A percentile compares a stretch with the other conserved stretches of the same genome.
phyloP scores from a whole-genome alignment of 176 grass and related monocot species.

The Tuctoria greenei region DNA sequence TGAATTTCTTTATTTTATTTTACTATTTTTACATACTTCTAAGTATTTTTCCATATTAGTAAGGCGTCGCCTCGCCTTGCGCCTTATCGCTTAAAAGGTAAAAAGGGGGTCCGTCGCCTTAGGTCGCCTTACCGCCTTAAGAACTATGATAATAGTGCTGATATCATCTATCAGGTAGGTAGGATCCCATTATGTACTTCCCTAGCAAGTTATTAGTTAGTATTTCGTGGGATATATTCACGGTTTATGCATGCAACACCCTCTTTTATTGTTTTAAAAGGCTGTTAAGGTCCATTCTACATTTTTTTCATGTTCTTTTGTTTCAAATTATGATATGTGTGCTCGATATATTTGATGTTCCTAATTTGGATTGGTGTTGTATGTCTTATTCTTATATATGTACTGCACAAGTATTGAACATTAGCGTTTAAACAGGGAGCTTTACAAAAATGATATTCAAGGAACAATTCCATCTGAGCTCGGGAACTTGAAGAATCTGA shows the following conservation, averaged over 20 bases:
- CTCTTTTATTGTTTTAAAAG: conserved; percentile 17
- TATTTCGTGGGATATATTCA: neutral
- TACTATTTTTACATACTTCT: too few species aligned
- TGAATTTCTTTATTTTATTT: too few species aligned
- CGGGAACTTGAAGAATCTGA: conserved; percentile 82
- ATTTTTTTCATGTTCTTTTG: conserved; percentile 10
- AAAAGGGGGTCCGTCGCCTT: too few species aligned
- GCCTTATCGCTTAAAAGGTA: too few species aligned
- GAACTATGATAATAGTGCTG: too few species aligned
- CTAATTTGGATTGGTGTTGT: neutral
- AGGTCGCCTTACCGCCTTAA: too few species aligned
- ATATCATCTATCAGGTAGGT: neutral
- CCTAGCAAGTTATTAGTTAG: neutral
- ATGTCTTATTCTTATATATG: conserved; percentile 15
- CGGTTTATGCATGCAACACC: neutral
- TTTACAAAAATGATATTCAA: conserved; percentile 98
- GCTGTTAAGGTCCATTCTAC: neutral
- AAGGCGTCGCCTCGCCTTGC: too few species aligned
- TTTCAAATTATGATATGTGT: conserved; percentile 1
- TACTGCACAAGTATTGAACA: conserved; percentile 29
- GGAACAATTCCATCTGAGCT: conserved; percentile 75
- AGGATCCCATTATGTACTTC: neutral
- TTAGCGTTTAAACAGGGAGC: conserved; percentile 59
- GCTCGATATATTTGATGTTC: conserved; percentile 9
- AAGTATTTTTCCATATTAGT: too few species aligned